Evolutionary conservation across 805 yeast genomes (phyloP).

Genomic region (Groenewaldozyma tartarivorans): DNA sequence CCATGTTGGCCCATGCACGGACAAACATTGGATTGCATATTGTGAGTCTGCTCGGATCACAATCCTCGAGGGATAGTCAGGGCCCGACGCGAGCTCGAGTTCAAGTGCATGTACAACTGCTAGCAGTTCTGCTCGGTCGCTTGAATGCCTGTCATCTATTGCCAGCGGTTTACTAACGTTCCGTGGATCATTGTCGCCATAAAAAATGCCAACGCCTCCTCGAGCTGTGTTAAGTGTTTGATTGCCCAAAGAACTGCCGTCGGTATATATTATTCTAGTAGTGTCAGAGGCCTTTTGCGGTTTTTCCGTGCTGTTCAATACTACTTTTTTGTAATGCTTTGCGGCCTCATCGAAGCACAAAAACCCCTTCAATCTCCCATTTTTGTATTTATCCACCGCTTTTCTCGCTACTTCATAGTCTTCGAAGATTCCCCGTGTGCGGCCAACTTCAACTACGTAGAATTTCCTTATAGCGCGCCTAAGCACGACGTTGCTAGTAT

Average conservation of each 20-base stretch:
- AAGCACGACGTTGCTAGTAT: no score
- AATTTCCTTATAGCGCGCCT: no score
- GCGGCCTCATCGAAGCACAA: no score
- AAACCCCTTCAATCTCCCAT: no score
- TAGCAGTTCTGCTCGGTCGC: slow-evolving; percentile 69
- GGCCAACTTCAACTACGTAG: no score
- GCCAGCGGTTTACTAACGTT: slow-evolving; percentile 48
- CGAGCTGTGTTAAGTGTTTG: slow-evolving; percentile 32
- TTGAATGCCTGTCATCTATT: slow-evolving; percentile 49
- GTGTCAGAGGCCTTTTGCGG: no score
- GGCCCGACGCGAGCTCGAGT: slow-evolving; percentile 17
- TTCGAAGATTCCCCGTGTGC: no score
- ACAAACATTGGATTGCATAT: slow-evolving; percentile 49
- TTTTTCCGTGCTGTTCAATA: no score
- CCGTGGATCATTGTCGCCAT: slow-evolving; percentile 44
- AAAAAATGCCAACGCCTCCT: slow-evolving; percentile 74
- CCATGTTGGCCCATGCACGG: slow-evolving; percentile 54
- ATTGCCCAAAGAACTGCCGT: slow-evolving; percentile 65
- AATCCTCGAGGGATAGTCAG: slow-evolving; percentile 19
- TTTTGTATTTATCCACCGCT: no score
- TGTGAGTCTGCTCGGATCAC: slow-evolving; percentile 61
- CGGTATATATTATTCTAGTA: slow-evolving; percentile 51
- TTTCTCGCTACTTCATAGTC: no score
- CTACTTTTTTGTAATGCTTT: no score
- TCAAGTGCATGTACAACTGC: slow-evolving; percentile 57